phyloP scores from a whole-genome alignment of 352 stramenopile genomes.

The Globisporangium echinulatum region DNA sequence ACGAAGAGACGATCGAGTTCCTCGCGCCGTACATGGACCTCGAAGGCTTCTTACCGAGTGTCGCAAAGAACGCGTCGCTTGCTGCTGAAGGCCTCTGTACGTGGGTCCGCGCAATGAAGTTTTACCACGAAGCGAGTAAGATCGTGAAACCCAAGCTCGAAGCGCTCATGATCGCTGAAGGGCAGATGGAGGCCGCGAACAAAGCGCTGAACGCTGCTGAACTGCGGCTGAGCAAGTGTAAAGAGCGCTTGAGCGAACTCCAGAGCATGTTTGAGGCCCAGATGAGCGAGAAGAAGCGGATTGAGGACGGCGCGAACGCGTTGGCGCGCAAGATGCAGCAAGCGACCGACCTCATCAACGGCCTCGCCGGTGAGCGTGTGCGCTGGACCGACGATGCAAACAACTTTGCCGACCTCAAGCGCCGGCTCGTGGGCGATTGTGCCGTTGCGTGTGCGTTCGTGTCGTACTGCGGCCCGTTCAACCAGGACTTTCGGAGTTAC shows the following conservation, averaged over 20 bases:
- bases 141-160: conserved; percentile 99
- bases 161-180: conserved; percentile 93
- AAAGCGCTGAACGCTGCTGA: conserved; percentile 93
- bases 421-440: conserved; percentile 94
- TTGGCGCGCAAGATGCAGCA: conserved; percentile 97
- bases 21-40: conserved; percentile 96
- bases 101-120: conserved; percentile 98
- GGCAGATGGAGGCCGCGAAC: conserved; percentile 96
- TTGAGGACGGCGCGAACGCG: conserved; percentile 94
- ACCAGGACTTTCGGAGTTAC: conserved; percentile 96
- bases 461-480: conserved; percentile 97
- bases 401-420: conserved; percentile 96
- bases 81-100: conserved; percentile 96
- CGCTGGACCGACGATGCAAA: conserved; percentile 98
- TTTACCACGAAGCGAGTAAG: conserved; percentile 98
- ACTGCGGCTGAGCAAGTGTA: conserved; percentile 89
- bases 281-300: conserved; percentile 95
- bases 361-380: conserved; percentile 92
- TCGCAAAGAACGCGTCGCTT: conserved; percentile 96
- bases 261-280: conserved; percentile 96
- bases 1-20: conserved; percentile 98
- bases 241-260: conserved; percentile 92
- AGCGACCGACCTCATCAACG: conserved; percentile 95
- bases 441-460: conserved; percentile 97
- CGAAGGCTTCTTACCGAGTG: conserved; percentile 91